Evolutionary conservation across 2,329 filamentous ascomycete species (phyloP).

Genomic region (Colletotrichum paranaense): DNA sequence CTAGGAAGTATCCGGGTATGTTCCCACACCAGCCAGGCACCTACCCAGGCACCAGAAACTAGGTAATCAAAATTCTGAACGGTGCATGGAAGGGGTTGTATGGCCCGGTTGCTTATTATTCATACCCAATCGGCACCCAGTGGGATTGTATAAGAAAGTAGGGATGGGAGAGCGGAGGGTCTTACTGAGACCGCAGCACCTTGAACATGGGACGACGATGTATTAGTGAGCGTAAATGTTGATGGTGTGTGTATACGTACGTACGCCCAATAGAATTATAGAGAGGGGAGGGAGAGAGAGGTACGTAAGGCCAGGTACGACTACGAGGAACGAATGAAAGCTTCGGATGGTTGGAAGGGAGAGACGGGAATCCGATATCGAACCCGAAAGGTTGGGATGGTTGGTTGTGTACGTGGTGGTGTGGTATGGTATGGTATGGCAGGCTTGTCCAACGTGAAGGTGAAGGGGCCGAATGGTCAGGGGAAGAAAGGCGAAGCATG

Average conservation of each 20-base stretch:
- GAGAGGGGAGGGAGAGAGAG: too few relatives aligned
- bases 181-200: neutral
- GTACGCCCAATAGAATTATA: neutral
- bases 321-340: neutral
- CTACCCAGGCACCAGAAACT: neutral
- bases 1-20: too few relatives aligned
- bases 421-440: neutral
- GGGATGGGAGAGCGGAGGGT: neutral
- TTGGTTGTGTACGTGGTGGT: neutral
- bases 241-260: neutral
- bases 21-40: neutral
- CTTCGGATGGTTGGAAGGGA: neutral
- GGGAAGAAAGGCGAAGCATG: neutral
- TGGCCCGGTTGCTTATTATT: neutral
- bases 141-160: neutral
- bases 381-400: conserved; percentile 26
- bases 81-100: neutral
- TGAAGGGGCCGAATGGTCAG: neutral
- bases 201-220: neutral
- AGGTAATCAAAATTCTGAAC: neutral
- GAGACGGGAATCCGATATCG: conserved; percentile 19
- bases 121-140: neutral
- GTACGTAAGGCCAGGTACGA: neutral
- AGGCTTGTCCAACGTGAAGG: neutral
- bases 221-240: neutral